Evolutionary conservation across 345 rosid species (phyloP), one percentile per base, ranked within the genome.

Genomic region (Hibiscus mutabilis): DNA sequence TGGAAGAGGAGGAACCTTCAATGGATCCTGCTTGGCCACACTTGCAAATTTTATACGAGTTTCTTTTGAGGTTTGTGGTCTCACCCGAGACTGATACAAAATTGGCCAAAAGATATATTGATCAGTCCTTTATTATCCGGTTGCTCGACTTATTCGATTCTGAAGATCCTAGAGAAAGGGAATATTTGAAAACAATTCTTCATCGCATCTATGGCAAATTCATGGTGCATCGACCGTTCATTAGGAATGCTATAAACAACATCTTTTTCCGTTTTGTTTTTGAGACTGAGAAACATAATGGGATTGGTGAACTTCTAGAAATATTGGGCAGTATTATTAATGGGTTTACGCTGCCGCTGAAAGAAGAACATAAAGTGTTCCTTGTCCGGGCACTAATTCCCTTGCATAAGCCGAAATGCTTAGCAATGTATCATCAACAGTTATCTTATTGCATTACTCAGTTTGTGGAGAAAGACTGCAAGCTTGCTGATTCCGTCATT

Each of bases 101-200:
- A 77, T 76, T 84, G 75, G 84, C 96, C 46, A 92, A 90, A 82
- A 84, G 84, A 68, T 87, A 79, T 73, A 73, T 90, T 2, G 91
- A 88, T 73, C 97, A 90, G 47, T 79, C 86, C 0, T 93, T 93
- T 60, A 79, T 90, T 74, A 74, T 82, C 69, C 87, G 84, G 79
- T 70, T 89, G 74, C 78, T 93, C 60, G 95, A 90, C 74, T 77
- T 93, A 72, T 90, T 93, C 57, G 98, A 93, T 62, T 93, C 97
- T 24, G 98, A 93, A 76, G 98, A 93, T 85, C 89, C 83, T 5
- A 85, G 98, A 81, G 98, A 93, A 66, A 89, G 98, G 77, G 98
- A 90, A 75, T 87, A 90, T 72, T 79, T 90, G 81, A 93, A 90
- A 81, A 87, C 91, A 46, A 89, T 90, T 74, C 91, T 93, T 13